Evolutionary conservation across 495 filamentous ascomycete species (phyloP), one percentile per base, ranked within the genome.

Genomic region (Podospora conica): DNA sequence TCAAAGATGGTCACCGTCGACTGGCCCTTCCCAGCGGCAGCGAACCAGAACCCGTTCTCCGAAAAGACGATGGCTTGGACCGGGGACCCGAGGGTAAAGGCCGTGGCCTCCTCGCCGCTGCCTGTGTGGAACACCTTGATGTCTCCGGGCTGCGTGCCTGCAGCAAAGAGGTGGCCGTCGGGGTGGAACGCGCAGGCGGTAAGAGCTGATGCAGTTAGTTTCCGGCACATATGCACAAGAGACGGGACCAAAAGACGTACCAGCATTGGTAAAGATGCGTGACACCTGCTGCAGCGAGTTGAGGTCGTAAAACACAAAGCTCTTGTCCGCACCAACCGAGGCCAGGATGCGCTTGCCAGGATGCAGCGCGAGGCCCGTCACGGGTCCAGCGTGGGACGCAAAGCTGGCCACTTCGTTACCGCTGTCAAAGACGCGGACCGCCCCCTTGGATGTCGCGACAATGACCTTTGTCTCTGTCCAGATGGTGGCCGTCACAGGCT

Each of bases 41-140:
- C 95, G 68, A 98, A 86, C 89, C 92, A 97, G 66, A 88, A 94
- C n/a, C 95, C 95, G 67, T 98, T 98, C 76, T 98, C 96, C 0
- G 93, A 97, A 80, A 98, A 98, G 68, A 86, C 81, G 8, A 98
- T 77, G 28, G 85, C 83, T 69, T 88, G 85, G 28, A 96, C 84
- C 0, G 91, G 84, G 2, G 85, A 85, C 5, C 84, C 82, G 64
- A 89, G 81, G 15, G 82, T 78, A 74, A 93, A 94, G 70, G 81
- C 84, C 18, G 90, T 90, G 20, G 89, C 91, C 67, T 83, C 82
- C 60, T 84, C 77, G 11, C 90, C 87, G 3, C 85, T 87, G 73
- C 89, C 92, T 58, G 91, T 86, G 70, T 96, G 88, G 76, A 91
- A 98, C 62, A 98, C 82, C 68, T 91, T 90, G 77, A 97, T 90